Base-by-base conservation (phyloP, 2,329 filamentous ascomycete genomes). In the Boeremia lycopersici region DNA sequence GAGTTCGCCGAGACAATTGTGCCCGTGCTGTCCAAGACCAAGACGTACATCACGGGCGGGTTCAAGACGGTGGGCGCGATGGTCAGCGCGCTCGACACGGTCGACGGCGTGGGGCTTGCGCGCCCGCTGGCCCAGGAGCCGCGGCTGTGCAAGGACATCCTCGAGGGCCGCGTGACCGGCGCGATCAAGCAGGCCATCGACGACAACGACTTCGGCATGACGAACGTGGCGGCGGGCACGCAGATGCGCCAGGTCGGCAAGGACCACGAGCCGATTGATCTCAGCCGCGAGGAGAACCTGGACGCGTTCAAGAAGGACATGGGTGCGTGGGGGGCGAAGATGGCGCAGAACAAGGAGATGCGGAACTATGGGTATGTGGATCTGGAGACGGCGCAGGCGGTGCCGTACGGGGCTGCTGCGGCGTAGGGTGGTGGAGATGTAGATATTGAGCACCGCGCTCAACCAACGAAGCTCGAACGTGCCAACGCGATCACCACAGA, bases 91-190 rank as follows among this genome's bases (percentile, higher is more conserved):
- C 75, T 88, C 2, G 63, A 82, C 2, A 78, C 78, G 0, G 82
- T 88, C 3, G 81, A 88, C 60, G 85, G 86, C 17, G 76, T 88
- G 8, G 86, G 86, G 0, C 73, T 89, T 17, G 86, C 76, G 0
- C 78, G 84, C 8, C 78, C 84, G 0, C 65, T 81, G 0, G 78
- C 77, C 42, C 80, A 84, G 61, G 84, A 87, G 62, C 78, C 78
- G 0, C 71, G 71, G 9, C 65, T 84, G 1, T 74, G 76, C 38
- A 73, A 70, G 40, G 74, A 80, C 15, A 77, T 83, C 2, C 66
- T 85, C 0, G 66, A 74, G 0, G 80, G 81, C 10, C 64, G 64
- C 39, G 67, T 73, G 8, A 34, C 59, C 12, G 79, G 79, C 0
- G 82, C 82, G 0, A 79, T 86, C 47, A 64, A 82, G 45, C 69